Evolutionary conservation across 495 filamentous ascomycete genomes (phyloP).

Genomic region (Penicillium tannophilum): DNA sequence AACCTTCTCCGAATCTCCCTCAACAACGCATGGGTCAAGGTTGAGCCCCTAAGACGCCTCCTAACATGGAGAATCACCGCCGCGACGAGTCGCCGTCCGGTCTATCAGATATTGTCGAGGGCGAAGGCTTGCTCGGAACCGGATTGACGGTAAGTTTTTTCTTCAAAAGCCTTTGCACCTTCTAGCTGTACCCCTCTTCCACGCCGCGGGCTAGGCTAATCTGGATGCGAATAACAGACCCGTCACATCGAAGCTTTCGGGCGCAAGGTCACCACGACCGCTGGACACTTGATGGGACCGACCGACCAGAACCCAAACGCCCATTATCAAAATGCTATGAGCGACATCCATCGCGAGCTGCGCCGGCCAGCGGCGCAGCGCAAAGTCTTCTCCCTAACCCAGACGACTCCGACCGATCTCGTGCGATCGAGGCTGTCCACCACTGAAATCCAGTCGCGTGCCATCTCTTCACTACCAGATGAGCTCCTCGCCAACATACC

Average conservation of each 20-base stretch:
- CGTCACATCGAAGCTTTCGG: conserved; percentile 90
- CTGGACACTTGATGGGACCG: conserved; percentile 81
- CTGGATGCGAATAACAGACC: conserved; percentile 53
- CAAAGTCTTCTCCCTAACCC: conserved; percentile 84
- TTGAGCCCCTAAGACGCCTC: conserved; percentile 27
- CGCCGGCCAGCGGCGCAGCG: conserved; percentile 80
- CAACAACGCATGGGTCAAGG: conserved; percentile 36
- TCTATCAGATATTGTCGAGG: conserved; percentile 50
- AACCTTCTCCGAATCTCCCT: conserved; percentile 23
- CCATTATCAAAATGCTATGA: conserved; percentile 84
- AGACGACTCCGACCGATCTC: conserved; percentile 86
- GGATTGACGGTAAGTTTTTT: conserved; percentile 50
- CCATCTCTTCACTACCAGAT: conserved; percentile 85
- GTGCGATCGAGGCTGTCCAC: conserved; percentile 90
- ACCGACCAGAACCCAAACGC: conserved; percentile 54
- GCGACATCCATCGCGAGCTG: conserved; percentile 84
- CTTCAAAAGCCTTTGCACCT: conserved; percentile 11
- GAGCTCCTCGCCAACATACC: conserved; percentile 87
- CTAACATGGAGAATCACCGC: conserved; percentile 49
- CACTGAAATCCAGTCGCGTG: conserved; percentile 91
- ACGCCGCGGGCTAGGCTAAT: conserved; percentile 10
- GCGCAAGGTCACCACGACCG: conserved; percentile 92
- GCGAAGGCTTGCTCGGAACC: conserved; percentile 53
- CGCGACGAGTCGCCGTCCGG: conserved; percentile 50
- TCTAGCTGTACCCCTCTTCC: conserved; percentile 3